These are phyloP conservation scores for Xerocomellus chrysenteron DNA, from an alignment of 768 basidiomycete species.

Conservation along the genomic window DNA sequence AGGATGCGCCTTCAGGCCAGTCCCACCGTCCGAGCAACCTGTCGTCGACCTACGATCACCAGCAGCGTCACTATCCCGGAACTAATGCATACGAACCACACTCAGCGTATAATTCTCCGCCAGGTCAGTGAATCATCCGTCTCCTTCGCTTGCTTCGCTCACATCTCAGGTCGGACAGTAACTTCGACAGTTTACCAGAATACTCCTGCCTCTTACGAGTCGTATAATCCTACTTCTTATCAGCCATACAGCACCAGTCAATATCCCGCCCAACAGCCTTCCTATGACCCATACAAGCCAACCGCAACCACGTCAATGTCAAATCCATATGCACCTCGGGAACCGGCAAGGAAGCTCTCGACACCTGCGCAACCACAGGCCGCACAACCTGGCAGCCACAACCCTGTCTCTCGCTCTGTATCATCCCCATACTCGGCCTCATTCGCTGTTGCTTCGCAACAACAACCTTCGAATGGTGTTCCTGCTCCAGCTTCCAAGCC, in stretches of 20 bases:
- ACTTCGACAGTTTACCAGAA: constrained; percentile 11
- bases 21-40: constrained; percentile 12
- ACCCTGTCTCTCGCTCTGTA: constrained; percentile 22
- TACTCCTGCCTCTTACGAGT: constrained; percentile 20
- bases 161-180: constrained; percentile 10
- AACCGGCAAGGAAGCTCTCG: constrained; percentile 12
- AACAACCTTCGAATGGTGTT: constrained; percentile 18
- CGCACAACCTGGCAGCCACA: constrained; percentile 36
- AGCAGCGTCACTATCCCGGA: constrained; percentile 34
- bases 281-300: constrained; percentile 40
- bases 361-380: constrained; percentile 21
- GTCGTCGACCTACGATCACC: constrained; percentile 24
- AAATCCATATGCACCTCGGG: constrained; percentile 22
- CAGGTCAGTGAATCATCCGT: constrained; percentile 23
- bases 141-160: not conserved
- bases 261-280: constrained; percentile 12
- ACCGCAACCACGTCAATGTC: constrained; percentile 14
- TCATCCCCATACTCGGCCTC: constrained; percentile 26
- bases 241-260: constrained; percentile 16
- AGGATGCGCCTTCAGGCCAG: constrained; percentile 13
- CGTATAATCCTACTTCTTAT: constrained; percentile 23
- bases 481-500: constrained; percentile 30
- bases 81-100: constrained; percentile 27
- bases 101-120: constrained; percentile 12
- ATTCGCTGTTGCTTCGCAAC: constrained; percentile 11